Base-by-base conservation (phyloP, 225 moss, liverwort and hornwort genomes). In the Ulota crispa region DNA sequence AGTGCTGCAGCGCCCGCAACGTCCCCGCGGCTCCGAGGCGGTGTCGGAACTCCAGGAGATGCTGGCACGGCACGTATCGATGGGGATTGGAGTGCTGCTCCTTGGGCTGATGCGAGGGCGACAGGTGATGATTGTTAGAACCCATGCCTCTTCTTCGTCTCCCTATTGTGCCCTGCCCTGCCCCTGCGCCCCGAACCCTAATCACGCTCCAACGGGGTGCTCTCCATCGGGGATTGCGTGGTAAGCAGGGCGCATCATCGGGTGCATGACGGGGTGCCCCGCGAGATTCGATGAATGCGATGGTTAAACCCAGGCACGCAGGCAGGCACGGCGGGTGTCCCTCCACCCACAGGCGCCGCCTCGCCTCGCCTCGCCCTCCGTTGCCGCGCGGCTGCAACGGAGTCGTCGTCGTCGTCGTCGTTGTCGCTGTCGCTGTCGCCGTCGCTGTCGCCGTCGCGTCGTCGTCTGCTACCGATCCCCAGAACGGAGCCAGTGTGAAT, bases 1-100 rank as follows among this genome's bases (percentile, higher is more conserved):
- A 96, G 60, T 87, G 93, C 82, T 94, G 95, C 76, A 96, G 85
- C 37, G 89, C 87, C 14, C 92, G 87, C 37, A 94, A 92, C 52
- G 53, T 26, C 85, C 85, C 20, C 87, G 82, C 34, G 86, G 31
- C 69, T 37, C 94, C 94, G 70, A 87, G 75, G 45, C 90, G 90
- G 28, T 87, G 89, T 36, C 91, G 82, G 64, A 86, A 93, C 24
- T 93, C 94, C 34, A 92, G 61, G 68, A 96, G 59, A 89, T 96
- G 95, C 64, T 89, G 90, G 81, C 95, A 96, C 6, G 93, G 90
- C 55, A 78, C 87, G 87, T 92, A 92, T 16, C 85, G 85, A 39
- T 75, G 59, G 23, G 54, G 59, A 9, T 50, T 18, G 18, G 47
- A 63, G 21, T 64, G 70, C 56, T 70, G 70, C 27, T 64, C 41